These are phyloP conservation scores for Choricystis sp. DNA, from an alignment of 139 green algal genomes.

Conservation along the genomic window DNA sequence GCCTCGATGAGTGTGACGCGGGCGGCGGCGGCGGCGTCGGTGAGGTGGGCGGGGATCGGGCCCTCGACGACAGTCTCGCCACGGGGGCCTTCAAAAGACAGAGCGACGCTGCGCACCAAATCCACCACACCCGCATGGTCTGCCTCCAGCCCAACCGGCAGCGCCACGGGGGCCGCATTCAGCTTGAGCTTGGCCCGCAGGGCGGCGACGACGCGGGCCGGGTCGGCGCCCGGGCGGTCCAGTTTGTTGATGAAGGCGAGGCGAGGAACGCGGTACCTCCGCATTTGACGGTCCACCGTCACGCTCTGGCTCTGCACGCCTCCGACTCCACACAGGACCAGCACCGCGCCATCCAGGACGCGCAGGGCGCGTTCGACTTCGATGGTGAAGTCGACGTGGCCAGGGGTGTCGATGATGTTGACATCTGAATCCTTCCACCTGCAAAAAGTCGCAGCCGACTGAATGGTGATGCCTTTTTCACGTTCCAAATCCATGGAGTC, in stretches of 20 bases:
- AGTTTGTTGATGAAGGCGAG: constrained; percentile 93
- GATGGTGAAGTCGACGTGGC: constrained; percentile 98
- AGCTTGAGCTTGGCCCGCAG: constrained; percentile 71
- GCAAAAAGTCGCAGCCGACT: constrained; percentile 49
- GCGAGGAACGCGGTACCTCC: constrained; percentile 76
- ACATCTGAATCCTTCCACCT: constrained; percentile 84
- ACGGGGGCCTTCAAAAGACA: constrained; percentile 42
- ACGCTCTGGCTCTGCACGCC: constrained; percentile 87
- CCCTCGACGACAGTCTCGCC: constrained; percentile 49
- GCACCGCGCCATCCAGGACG: constrained; percentile 90
- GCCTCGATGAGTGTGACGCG: constrained; percentile 56
- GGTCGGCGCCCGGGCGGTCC: constrained; percentile 67
- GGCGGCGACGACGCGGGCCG: constrained; percentile 63
- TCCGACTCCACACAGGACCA: constrained; percentile 86
- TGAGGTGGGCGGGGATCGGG: constrained; percentile 49
- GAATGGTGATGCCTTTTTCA: constrained; percentile 99
- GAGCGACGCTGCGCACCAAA: constrained; percentile 46
- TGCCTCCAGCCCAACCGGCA: constrained; percentile 88
- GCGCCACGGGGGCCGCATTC: constrained; percentile 74
- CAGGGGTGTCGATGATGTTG: constrained; percentile 98
- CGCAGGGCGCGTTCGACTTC: constrained; percentile 93
- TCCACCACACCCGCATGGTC: constrained; percentile 80
- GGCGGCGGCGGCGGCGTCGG: constrained; percentile 29
- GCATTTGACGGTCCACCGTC: constrained; percentile 94
- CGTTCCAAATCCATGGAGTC: constrained; percentile 96